Conservation (phyloP, 1,139 yeast genomes). For the Hemisphaericaspora lyxosophila region DNA sequence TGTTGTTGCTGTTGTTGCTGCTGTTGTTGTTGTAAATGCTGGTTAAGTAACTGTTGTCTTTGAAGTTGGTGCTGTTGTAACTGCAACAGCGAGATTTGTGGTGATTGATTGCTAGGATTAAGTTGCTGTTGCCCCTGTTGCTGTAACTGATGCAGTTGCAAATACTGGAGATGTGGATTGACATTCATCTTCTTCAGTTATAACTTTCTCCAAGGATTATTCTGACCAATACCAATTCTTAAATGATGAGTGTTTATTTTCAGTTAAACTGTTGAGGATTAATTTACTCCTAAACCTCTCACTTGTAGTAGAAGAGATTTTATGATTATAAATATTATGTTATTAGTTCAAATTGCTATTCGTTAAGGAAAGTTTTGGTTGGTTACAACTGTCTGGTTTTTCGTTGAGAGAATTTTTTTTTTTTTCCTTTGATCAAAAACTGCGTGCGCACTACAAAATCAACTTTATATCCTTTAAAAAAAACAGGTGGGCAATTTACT, state of each 20-base stretch:
- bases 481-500: no score
- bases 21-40: constrained; percentile 31
- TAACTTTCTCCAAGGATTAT: no score
- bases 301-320: no score
- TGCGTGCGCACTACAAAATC: not conserved
- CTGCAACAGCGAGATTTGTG: constrained; percentile 41
- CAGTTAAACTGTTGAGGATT: no score
- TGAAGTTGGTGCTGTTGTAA: constrained; percentile 43
- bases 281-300: no score
- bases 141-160: constrained; percentile 36
- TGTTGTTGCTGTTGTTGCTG: constrained; percentile 27
- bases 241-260: no score
- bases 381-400: no score
- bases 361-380: no score
- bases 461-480: not conserved
- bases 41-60: constrained; percentile 39
- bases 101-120: constrained; percentile 31
- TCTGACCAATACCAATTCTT: no score
- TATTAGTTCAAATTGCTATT: no score
- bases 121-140: constrained; percentile 29
- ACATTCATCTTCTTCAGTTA: constrained; percentile 31
- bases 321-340: no score
- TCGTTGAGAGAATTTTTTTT: not conserved
- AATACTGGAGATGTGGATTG: constrained; percentile 47
- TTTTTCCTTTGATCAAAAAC: not conserved